phyloP scores from a whole-genome alignment of 1,284 basidiomycete genomes.

The Porogramme epimiltina region DNA sequence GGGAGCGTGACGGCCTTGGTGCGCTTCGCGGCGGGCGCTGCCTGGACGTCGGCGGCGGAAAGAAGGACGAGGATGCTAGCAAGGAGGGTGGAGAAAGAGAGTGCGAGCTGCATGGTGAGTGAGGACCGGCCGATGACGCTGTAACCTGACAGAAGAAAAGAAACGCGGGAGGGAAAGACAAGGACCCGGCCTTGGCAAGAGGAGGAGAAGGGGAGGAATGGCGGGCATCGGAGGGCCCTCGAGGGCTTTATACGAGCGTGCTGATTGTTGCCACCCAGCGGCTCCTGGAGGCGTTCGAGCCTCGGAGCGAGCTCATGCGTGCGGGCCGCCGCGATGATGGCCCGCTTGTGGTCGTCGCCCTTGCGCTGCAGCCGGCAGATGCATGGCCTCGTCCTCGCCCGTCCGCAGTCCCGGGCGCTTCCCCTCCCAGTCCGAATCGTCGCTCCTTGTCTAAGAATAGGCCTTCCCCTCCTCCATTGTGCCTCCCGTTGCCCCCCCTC shows the following conservation, averaged over 20 bases:
- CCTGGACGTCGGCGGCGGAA: conserved; percentile 39
- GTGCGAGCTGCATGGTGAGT: conserved; percentile 57
- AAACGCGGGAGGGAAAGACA: conserved; percentile 25
- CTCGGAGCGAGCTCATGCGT: no score
- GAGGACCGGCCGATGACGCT: conserved; percentile 27
- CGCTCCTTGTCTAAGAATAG: no score
- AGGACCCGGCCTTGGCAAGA: conserved; percentile 33
- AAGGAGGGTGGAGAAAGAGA: conserved; percentile 55
- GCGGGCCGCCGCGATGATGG: no score
- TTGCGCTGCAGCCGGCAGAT: no score
- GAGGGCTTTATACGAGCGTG: conserved; percentile 14
- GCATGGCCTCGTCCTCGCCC: no score
- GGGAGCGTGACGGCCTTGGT: conserved; percentile 54
- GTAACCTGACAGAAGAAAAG: conserved; percentile 29
- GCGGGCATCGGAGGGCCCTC: not conserved
- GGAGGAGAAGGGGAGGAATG: conserved; percentile 19
- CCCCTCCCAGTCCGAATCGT: no score
- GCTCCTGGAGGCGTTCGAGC: no score
- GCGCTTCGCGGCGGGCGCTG: conserved; percentile 39
- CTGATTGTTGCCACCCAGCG: conserved; percentile 10
- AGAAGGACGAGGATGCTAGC: conserved; percentile 51
- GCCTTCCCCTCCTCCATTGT: no score
- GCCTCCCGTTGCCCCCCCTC: no score
- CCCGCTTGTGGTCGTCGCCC: no score
- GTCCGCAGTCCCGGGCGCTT: no score